These are phyloP conservation scores for Lasiosphaeria hispida DNA, from an alignment of 495 filamentous ascomycete genomes.

Conservation along the genomic window DNA sequence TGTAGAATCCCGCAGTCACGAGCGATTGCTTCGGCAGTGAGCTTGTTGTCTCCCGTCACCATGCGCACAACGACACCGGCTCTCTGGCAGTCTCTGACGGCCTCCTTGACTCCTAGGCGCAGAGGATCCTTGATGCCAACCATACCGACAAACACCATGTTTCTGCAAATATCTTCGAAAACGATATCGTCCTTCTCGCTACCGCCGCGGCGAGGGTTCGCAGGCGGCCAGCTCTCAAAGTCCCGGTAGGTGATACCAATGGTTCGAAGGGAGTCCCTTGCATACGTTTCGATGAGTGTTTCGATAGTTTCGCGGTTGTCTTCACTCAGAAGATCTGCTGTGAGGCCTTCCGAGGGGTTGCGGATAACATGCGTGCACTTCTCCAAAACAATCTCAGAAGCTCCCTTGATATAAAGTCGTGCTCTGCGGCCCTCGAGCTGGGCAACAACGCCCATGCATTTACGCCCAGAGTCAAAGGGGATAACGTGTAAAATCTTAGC, in stretches of 20 bases:
- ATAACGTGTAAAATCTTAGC: slow-evolving; percentile 68
- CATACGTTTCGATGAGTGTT: slow-evolving; percentile 71
- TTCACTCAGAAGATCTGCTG: slow-evolving; percentile 52
- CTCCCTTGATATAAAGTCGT: slow-evolving; percentile 79
- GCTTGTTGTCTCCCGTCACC: slow-evolving; percentile 85
- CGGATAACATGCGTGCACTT: slow-evolving; percentile 70
- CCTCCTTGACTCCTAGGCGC: slow-evolving; percentile 72
- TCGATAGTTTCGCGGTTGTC: slow-evolving; percentile 60
- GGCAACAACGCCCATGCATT: slow-evolving; percentile 85
- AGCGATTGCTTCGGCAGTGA: slow-evolving; percentile 80
- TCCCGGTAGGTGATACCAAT: slow-evolving; percentile 86
- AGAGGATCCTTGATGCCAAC: slow-evolving; percentile 89
- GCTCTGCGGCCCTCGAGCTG: slow-evolving; percentile 61
- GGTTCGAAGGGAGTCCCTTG: slow-evolving; percentile 77
- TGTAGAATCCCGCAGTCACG: slow-evolving; percentile 80
- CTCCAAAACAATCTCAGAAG: slow-evolving; percentile 79
- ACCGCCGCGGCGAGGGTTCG: slow-evolving; percentile 60
- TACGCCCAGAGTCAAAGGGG: slow-evolving; percentile 82
- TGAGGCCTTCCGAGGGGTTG: slow-evolving; percentile 63
- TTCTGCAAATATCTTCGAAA: slow-evolving; percentile 70
- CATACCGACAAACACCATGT: slow-evolving; percentile 75
- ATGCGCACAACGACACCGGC: slow-evolving; percentile 85
- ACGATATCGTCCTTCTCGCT: slow-evolving; percentile 66
- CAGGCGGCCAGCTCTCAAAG: slow-evolving; percentile 85
- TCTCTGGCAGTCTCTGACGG: slow-evolving; percentile 68